phyloP scores from a whole-genome alignment of 1,284 basidiomycete genomes.

The Ceratobasidium sp. region DNA sequence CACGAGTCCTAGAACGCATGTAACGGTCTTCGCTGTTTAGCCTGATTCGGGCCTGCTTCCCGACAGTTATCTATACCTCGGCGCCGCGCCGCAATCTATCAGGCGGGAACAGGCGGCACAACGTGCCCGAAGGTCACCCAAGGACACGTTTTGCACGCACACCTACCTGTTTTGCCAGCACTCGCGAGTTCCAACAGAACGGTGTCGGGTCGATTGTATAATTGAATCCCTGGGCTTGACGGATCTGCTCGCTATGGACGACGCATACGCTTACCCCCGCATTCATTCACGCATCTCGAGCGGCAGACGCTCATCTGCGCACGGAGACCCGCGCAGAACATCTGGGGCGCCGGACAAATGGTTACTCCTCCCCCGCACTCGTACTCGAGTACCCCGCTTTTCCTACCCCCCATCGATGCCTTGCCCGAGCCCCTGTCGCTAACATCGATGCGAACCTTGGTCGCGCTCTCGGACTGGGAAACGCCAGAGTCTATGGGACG shows the following conservation, averaged over 20 bases:
- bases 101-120: slow-evolving; percentile 1
- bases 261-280: slow-evolving; percentile 22
- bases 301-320: slow-evolving; percentile 14
- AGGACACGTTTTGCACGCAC: slow-evolving; percentile 5
- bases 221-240: background rate
- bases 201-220: background rate
- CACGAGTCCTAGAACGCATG: background rate
- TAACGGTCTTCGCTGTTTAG: background rate
- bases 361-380: slow-evolving; percentile 15
- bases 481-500: too few relatives aligned
- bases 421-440: slow-evolving; percentile 7
- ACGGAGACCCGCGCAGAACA: slow-evolving; percentile 17
- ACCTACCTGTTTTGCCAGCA: background rate
- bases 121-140: background rate
- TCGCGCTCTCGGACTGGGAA: too few relatives aligned
- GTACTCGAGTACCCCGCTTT: slow-evolving; percentile 4
- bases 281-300: slow-evolving; percentile 10
- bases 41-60: background rate
- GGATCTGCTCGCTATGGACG: background rate
- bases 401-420: background rate
- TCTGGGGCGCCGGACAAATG: slow-evolving; percentile 19
- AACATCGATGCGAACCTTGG: slow-evolving; percentile 4
- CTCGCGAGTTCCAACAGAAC: slow-evolving; percentile 8
- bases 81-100: slow-evolving; percentile 1
- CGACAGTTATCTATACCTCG: background rate